Evolutionary conservation across 2,329 filamentous ascomycete genomes (phyloP), one percentile per base, ranked within the genome.

Genomic region (Bipolaris zeicola): DNA sequence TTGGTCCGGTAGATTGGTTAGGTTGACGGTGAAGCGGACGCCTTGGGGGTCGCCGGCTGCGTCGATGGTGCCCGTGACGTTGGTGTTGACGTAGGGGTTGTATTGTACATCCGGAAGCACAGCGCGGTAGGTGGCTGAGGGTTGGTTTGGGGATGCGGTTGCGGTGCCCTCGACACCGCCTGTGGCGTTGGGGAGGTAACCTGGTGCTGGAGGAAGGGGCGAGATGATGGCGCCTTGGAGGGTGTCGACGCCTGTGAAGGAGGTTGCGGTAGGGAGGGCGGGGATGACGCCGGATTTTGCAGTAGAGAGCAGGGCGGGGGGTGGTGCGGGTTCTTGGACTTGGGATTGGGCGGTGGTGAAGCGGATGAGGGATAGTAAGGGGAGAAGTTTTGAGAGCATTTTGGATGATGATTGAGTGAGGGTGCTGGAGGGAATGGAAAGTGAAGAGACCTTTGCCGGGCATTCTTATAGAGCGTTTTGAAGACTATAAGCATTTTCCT

Each of bases 11-110:
- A 81, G 68, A 39, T 73, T 72, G 45, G 67, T 66, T 47, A 80
- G 58, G 57, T 68, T 70, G 53, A 80, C 64, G 33, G 71, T 70
- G 54, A 80, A 75, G 34, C 68, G 64, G 11, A 77, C 73, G 33
- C 74, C 77, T 14, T 66, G 47, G 4, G 71, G 55, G 5, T 61
- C 61, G 7, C 71, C 70, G 18, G 68, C 66, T 39, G 73, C 70
- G 26, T 67, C 53, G 6, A 79, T 56, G 28, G 63, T 68, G 18
- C 76, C 76, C 11, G 65, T 64, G 14, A 77, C 57, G 3, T 42
- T 46, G 24, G 36, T 62, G 46, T 57, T 60, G 37, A 69, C 59
- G 14, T 61, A 60, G 1, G 58, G 58, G 57, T 69, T 66, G 57
- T 67, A 70, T 56, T 64, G 66, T 8, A 41, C 61, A 37, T 55